Conservation (phyloP, 208 protist species). For the Crithidia brevicula region DNA sequence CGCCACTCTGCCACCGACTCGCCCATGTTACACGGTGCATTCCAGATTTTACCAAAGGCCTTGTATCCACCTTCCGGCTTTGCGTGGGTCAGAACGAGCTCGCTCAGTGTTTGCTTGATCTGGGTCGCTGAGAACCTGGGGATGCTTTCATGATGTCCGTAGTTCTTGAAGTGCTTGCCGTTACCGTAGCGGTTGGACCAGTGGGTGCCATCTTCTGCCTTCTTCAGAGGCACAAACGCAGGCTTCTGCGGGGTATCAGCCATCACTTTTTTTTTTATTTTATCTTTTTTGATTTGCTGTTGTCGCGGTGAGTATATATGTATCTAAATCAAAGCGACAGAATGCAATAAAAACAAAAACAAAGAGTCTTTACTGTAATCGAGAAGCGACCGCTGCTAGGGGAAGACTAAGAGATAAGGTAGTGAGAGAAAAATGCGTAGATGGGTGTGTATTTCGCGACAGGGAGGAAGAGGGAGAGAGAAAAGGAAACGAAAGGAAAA, state of each 20-base stretch:
- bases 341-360: no score
- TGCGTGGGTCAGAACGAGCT: constrained; percentile 6
- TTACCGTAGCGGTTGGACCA: constrained; percentile 57
- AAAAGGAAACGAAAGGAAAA: no score
- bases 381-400: no score
- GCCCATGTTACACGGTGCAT: constrained; percentile 39
- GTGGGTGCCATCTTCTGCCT: constrained; percentile 27
- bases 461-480: no score
- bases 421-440: no score
- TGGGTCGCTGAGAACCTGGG: background rate
- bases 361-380: no score
- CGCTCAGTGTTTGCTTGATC: constrained; percentile 23
- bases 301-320: no score
- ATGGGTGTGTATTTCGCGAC: no score
- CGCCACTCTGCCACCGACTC: constrained; percentile 37
- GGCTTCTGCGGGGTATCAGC: constrained; percentile 3
- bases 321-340: no score
- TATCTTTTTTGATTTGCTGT: no score
- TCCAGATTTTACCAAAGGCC: constrained; percentile 48
- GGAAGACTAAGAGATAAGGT: no score
- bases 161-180: constrained; percentile 66
- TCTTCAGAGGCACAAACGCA: constrained; percentile 16
- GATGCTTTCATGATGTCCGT: constrained; percentile 11
- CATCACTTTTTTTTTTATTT: background rate
- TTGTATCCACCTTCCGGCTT: constrained; percentile 47